Evolutionary conservation across 1,139 yeast species (phyloP), one percentile per base, ranked within the genome.

Genomic region (Sugiyamaella paludigena): DNA sequence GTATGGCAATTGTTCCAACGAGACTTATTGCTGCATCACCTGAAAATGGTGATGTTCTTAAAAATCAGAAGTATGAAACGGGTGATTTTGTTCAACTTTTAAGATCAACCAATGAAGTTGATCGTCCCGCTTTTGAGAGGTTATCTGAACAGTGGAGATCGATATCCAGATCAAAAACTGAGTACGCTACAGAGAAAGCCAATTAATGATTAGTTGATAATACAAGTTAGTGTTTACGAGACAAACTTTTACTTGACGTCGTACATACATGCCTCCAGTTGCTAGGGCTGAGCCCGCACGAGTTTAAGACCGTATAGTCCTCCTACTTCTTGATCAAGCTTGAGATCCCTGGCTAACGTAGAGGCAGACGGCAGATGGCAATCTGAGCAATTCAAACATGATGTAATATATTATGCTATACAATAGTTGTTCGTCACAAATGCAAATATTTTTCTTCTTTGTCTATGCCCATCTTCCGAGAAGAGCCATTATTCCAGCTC

Each of bases 381-480:
- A 19, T 19, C 24, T 19, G 24, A 19, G 24, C 32, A 10, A 6
- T 19, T 19, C 36, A 33, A 31, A 31, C 13, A 13, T 31, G 34
- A 12, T 13, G 34, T 31, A 31, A n/a, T 13, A 31, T 12, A 19
- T 33, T 8, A 19, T 9, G n/a, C 9, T 7, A 7, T 33, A 15
- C 19, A 33, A 19, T 33, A 11, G 19, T 29, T 13, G n/a, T 7
- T 15, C 33, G 15, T 43, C 31, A 38, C 40, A 45, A 41, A 30
- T 33, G 39, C 39, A 34, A 27, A 26, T 9, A 16, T 27, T 26
- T 30, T n/a, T 13, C n/a, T 10, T 29, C 32, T 10, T 31, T n/a
- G 12, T 12, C 68, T 64, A 87, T n/a, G 94, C 95, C 96, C 96
- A 87, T 65, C 79, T 82, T 51, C 95, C 96, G 49, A 87, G 72